These are phyloP conservation scores for Neurospora sp. DNA, from an alignment of 495 filamentous ascomycete genomes.

Conservation along the genomic window DNA sequence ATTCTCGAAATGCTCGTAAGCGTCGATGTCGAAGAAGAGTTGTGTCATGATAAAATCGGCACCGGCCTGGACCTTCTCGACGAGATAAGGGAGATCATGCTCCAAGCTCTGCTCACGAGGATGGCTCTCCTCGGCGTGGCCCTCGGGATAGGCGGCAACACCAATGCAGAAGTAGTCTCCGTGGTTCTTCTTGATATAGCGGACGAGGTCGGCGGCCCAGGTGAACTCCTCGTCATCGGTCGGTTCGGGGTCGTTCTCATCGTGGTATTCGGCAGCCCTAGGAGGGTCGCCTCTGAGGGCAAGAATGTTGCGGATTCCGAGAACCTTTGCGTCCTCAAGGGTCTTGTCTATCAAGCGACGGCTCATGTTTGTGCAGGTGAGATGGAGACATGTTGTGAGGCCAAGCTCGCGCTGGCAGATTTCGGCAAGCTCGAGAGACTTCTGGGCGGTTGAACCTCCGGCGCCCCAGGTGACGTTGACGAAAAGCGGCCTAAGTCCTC, in stretches of 20 bases:
- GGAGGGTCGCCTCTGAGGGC: constrained; percentile 92
- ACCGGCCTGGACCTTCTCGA: constrained; percentile 84
- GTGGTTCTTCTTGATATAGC: constrained; percentile 74
- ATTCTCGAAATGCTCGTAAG: constrained; percentile 69
- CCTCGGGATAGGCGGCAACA: constrained; percentile 90
- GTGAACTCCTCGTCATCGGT: constrained; percentile 53
- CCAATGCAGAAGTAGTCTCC: constrained; percentile 97
- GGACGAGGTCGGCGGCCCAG: constrained; percentile 83
- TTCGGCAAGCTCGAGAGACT: constrained; percentile 90
- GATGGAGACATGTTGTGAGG: constrained; percentile 88
- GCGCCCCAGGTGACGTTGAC: constrained; percentile 98
- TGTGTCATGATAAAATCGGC: constrained; percentile 99
- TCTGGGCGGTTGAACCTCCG: constrained; percentile 79
- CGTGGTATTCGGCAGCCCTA: constrained; percentile 71
- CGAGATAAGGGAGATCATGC: constrained; percentile 77
- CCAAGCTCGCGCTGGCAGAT: constrained; percentile 86
- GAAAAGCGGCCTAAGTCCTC: constrained; percentile 81
- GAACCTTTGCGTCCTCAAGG: constrained; percentile 80
- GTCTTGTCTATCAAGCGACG: constrained; percentile 75
- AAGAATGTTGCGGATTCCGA: constrained; percentile 90
- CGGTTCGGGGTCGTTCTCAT: constrained; percentile 41
- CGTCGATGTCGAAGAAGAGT: constrained; percentile 82
- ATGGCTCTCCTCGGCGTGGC: constrained; percentile 85
- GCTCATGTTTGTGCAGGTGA: constrained; percentile 98
- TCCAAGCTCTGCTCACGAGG: constrained; percentile 64